Percentiles rank a stretch among this genome's conserved stretches.
Conservation (phyloP, 2,329 filamentous ascomycete species). For the Aureobasidium musti region DNA sequence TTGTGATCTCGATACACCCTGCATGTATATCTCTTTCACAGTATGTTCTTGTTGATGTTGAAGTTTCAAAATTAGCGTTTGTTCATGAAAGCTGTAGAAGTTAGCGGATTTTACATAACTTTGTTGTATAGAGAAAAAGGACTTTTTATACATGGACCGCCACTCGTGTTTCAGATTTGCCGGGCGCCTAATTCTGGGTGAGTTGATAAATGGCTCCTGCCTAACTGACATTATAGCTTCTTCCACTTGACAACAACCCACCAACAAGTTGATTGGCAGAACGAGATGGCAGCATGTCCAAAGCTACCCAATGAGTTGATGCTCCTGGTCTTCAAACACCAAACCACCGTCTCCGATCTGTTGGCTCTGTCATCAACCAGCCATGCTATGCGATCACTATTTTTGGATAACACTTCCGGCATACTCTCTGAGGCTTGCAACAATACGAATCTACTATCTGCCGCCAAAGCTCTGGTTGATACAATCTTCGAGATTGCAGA, state of each 20-base stretch:
- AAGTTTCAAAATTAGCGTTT: slow-evolving; percentile 19
- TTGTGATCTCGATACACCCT: slow-evolving; percentile 52
- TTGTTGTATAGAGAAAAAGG: slow-evolving; percentile 4
- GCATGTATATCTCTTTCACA: neutral
- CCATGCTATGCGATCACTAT: neutral
- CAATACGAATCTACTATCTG: neutral
- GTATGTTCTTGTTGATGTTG: neutral
- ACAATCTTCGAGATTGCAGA: neutral
- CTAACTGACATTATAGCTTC: neutral
- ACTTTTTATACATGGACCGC: too few relatives aligned
- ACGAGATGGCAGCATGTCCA: neutral
- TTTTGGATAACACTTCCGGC: neutral
- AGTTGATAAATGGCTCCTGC: neutral
- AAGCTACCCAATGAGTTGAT: neutral
- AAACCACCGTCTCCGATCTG: neutral
- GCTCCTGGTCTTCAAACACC: neutral
- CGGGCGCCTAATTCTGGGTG: neutral
- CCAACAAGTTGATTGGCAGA: neutral
- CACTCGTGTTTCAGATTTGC: neutral
- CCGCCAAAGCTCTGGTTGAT: neutral
- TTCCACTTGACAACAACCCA: neutral
- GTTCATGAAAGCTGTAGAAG: slow-evolving; percentile 8
- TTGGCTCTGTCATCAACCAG: neutral
- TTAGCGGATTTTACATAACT: slow-evolving; percentile 6
- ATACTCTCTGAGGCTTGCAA: neutral